Base-by-base conservation (phyloP, 257 asterid genomes). In the Cordia subcordata region DNA sequence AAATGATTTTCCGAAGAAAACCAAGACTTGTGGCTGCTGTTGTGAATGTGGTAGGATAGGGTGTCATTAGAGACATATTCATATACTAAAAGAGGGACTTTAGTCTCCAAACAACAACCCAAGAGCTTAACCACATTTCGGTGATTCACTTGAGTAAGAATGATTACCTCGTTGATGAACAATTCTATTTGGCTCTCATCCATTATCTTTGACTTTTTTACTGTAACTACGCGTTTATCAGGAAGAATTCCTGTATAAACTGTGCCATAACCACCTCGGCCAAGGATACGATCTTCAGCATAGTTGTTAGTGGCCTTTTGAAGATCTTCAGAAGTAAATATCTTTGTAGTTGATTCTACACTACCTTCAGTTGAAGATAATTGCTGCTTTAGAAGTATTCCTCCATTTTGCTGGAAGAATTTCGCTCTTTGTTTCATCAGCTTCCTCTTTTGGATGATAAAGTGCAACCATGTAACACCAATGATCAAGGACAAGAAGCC, bases 111-210 rank as follows among this genome's bases (percentile, higher is more conserved):
- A 67, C 91, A 85, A 53, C 85, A 81, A 15, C 86, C 91, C 9
- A 85, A 51, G 23, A 85, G 74, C 21, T 74, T 85, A 23, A 85
- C 91, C 0, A 83, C 87, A 1, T 83, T 79, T 12, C 89, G 47
- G 15, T 83, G 92, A 40, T 81, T 81, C 39, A 86, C 60, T 45
- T 83, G 85, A 16, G 95, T 75, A 53, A 83, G 64, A 57, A 86
- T 81, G n/a, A 79, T 58, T 18, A 85, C 83, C 72, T 81, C 95
- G 38, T 85, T 86, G 50, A 86, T 83, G 77, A 86, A 86, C 61
- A 72, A 77, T 55, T 83, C 88, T 19, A 86, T 75, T 21, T 81
- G 86, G 18, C 35, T 58, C 40, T 81, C 70, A 1, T 83, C 86
- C 76, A 83, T 73, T 2, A 77, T 15, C 33, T 66, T 70, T 0